Conservation (phyloP, 495 filamentous ascomycete genomes). For the Aspergillus leporis region DNA sequence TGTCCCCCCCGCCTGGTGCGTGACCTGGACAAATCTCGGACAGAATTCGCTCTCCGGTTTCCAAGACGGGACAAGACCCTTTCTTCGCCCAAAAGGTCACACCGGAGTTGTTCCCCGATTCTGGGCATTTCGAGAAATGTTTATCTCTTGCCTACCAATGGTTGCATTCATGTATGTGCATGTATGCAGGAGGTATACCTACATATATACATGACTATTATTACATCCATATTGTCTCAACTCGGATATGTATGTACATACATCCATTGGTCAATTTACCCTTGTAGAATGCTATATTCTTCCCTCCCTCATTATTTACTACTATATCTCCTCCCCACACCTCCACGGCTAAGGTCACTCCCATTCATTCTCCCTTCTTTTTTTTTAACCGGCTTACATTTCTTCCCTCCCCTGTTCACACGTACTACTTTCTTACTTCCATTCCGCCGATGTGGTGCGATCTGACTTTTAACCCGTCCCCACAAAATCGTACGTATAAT, state of each 20-base stretch:
- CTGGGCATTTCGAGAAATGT: background rate
- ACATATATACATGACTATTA: background rate
- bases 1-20: too few species aligned
- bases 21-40: slow-evolving; percentile 1
- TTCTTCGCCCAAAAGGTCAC: background rate
- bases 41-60: background rate
- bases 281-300: background rate
- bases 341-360: background rate
- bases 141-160: too few species aligned
- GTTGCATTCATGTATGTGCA: too few species aligned
- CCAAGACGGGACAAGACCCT: background rate
- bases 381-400: background rate
- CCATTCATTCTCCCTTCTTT: background rate
- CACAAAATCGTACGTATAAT: background rate
- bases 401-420: background rate
- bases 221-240: too few species aligned
- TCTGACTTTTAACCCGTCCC: too few species aligned
- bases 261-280: background rate
- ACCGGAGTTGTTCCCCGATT: background rate
- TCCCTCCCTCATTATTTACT: background rate
- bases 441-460: background rate
- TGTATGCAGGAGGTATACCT: too few species aligned
- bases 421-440: background rate
- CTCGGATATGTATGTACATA: background rate
- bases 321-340: background rate